Percentiles rank a stretch among this genome's conserved stretches.
Conservation (phyloP, 2,329 filamentous ascomycete species). For the Arthrobotrys iridis region DNA sequence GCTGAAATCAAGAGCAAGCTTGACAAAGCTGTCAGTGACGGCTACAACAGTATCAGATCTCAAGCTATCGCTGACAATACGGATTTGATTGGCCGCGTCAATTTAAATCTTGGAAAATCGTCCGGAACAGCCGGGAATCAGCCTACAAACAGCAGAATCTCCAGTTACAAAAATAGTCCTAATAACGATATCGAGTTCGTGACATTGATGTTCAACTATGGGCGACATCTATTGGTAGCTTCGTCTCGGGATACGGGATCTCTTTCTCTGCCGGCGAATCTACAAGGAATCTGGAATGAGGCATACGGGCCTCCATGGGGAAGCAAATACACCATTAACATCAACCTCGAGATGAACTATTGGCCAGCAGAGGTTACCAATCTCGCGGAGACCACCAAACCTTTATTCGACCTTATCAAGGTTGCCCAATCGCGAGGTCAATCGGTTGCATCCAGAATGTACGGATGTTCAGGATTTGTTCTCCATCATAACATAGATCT, state of each 20-base stretch:
- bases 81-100: slow-evolving; percentile 54
- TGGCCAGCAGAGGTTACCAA: slow-evolving; percentile 62
- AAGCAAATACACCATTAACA: slow-evolving; percentile 66
- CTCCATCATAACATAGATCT: slow-evolving; percentile 62
- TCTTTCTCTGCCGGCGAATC: slow-evolving; percentile 62
- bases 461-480: slow-evolving; percentile 61
- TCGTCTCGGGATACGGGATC: slow-evolving; percentile 57
- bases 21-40: slow-evolving; percentile 58
- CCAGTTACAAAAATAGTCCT: slow-evolving; percentile 56
- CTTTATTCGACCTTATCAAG: slow-evolving; percentile 63
- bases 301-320: slow-evolving; percentile 64
- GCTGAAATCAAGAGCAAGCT: slow-evolving; percentile 58
- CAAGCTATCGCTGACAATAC: slow-evolving; percentile 56
- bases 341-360: slow-evolving; percentile 68
- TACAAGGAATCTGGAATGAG: slow-evolving; percentile 64
- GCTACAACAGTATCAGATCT: slow-evolving; percentile 58
- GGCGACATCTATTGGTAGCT: slow-evolving; percentile 62
- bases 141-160: slow-evolving; percentile 59
- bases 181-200: slow-evolving; percentile 56
- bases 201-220: slow-evolving; percentile 61
- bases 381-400: slow-evolving; percentile 61
- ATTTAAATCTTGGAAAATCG: slow-evolving; percentile 19
- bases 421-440: slow-evolving; percentile 60
- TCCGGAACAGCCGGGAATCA: slow-evolving; percentile 57
- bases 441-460: slow-evolving; percentile 61